These are phyloP conservation scores for Pistacia vera DNA, from an alignment of 345 rosid genomes.

Conservation along the genomic window DNA sequence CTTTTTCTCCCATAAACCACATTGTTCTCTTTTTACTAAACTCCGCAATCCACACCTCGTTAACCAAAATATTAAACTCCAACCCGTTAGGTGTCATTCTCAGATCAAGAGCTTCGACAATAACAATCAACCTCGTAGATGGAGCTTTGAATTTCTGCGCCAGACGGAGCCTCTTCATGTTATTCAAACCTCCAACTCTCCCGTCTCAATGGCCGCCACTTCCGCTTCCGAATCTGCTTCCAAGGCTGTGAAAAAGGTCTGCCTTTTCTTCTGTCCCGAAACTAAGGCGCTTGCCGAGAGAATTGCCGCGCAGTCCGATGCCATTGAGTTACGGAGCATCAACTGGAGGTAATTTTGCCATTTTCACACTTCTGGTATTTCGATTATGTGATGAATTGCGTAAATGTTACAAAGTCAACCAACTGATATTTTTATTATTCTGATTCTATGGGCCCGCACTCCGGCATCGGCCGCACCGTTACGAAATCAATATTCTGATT, in stretches of 20 bases:
- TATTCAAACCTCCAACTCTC: constrained; percentile 40
- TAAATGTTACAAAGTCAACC: too few relatives aligned
- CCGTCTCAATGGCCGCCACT: constrained; percentile 55
- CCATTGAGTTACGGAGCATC: constrained; percentile 83
- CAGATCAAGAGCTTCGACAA: constrained; percentile 58
- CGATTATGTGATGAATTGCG: background rate
- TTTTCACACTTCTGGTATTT: background rate
- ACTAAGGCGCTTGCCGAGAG: constrained; percentile 81
- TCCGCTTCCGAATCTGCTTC: constrained; percentile 47
- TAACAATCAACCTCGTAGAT: constrained; percentile 44
- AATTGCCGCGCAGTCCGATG: constrained; percentile 68
- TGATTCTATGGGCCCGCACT: background rate
- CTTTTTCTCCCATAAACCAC: background rate
- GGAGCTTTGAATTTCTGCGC: constrained; percentile 54
- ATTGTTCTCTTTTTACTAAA: background rate
- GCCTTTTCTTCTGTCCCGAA: constrained; percentile 79
- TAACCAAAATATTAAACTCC: background rate
- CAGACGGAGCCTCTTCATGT: constrained; percentile 46
- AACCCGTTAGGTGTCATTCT: constrained; percentile 44
- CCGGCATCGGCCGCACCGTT: too few relatives aligned
- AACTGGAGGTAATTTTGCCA: constrained; percentile 66
- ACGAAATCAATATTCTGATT: too few relatives aligned
- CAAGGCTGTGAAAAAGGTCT: constrained; percentile 60
- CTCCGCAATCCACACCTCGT: background rate
- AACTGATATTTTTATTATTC: background rate